Percentiles rank a stretch among this genome's conserved stretches.
Evolutionary conservation across 1,284 basidiomycete species (phyloP).

Genomic region (Bjerkandera adusta): DNA sequence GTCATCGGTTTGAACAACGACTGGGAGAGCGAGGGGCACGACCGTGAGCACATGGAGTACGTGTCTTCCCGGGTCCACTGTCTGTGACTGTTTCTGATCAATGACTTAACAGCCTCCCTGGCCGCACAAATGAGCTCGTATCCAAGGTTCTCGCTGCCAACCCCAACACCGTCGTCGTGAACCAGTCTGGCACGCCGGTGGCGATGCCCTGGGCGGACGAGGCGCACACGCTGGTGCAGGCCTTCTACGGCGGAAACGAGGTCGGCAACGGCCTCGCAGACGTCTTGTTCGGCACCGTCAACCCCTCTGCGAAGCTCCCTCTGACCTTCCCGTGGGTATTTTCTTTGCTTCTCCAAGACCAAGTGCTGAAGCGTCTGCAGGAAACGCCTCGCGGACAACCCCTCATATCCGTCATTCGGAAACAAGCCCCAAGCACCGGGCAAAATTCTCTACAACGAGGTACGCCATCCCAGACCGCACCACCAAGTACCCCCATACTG

Average conservation of each 20-base stretch:
- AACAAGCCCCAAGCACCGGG: constrained; percentile 48
- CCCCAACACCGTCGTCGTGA: constrained; percentile 68
- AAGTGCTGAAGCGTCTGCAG: constrained; percentile 6
- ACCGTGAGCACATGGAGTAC: constrained; percentile 42
- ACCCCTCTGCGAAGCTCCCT: constrained; percentile 73
- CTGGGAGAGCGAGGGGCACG: constrained; percentile 72
- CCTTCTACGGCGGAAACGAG: constrained; percentile 81
- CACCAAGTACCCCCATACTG: background rate
- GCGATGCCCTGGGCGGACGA: constrained; percentile 68
- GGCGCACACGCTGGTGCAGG: constrained; percentile 53
- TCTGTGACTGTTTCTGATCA: background rate
- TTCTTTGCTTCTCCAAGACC: background rate
- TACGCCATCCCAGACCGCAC: constrained; percentile 29
- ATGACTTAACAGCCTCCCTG: constrained; percentile 48
- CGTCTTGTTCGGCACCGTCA: constrained; percentile 72
- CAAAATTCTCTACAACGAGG: constrained; percentile 59
- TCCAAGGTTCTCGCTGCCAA: constrained; percentile 59
- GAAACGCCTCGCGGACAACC: constrained; percentile 60
- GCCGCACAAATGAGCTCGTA: constrained; percentile 68
- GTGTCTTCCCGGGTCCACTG: background rate
- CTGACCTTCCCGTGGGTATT: constrained; percentile 59
- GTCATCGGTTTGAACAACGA: constrained; percentile 58
- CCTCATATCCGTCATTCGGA: constrained; percentile 64
- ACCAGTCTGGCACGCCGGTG: constrained; percentile 72
- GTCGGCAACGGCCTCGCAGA: constrained; percentile 76